phyloP scores from a whole-genome alignment of 129 eudicot genomes.

The Saposhnikovia divaricata region DNA sequence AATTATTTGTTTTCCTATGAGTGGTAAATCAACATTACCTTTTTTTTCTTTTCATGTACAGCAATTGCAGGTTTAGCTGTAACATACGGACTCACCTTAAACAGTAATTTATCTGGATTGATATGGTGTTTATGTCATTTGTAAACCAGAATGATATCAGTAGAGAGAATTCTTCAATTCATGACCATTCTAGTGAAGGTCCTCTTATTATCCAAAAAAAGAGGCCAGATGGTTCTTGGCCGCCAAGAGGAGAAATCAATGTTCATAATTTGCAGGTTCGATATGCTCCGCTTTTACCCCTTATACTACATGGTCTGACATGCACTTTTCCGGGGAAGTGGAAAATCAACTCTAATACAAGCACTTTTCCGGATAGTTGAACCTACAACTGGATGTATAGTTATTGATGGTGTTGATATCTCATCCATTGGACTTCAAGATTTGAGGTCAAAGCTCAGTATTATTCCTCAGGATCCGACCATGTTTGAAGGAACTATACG shows the following conservation, averaged over 20 bases:
- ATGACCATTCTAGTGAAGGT: conserved; percentile 68
- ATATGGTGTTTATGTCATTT: conserved; percentile 63
- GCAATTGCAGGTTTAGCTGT: conserved; percentile 76
- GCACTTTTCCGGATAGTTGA: conserved; percentile 86
- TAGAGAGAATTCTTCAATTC: conserved; percentile 89
- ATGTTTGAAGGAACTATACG: conserved; percentile 96
- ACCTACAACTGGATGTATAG: conserved; percentile 66
- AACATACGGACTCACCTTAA: conserved; percentile 85
- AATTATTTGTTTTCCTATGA: not conserved
- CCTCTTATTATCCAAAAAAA: conserved; percentile 56
- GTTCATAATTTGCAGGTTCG: conserved; percentile 82
- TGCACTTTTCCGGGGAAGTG: conserved; percentile 78
- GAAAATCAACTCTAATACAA: conserved; percentile 86
- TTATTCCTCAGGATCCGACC: conserved; percentile 97
- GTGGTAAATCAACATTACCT: not conserved
- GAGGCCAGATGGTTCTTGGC: conserved; percentile 72
- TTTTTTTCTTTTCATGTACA: conserved; percentile 11
- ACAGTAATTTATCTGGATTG: conserved; percentile 43
- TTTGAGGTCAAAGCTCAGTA: conserved; percentile 90
- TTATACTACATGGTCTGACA: conserved; percentile 65
- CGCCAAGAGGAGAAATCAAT: conserved; percentile 64
- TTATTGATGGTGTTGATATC: conserved; percentile 71
- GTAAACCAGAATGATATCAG: conserved; percentile 90
- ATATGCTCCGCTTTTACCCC: conserved; percentile 78
- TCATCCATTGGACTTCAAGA: conserved; percentile 76